phyloP scores from a whole-genome alignment of 2,329 filamentous ascomycete species.

The Aulographum hederae region DNA sequence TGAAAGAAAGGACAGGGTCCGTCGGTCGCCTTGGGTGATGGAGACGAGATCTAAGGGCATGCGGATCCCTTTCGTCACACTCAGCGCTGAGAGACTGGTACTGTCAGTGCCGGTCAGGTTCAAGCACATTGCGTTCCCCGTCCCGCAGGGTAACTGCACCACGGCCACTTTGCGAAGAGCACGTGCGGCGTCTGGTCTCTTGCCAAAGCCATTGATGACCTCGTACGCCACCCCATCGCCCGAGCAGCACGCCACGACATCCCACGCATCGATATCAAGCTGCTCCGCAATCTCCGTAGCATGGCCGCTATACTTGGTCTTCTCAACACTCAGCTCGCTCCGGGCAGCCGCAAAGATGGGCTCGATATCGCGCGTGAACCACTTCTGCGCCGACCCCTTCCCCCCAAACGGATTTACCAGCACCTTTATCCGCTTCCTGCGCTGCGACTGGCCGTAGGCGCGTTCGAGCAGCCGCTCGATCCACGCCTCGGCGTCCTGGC shows the following conservation, averaged over 20 bases:
- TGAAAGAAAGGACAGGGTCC: constrained; percentile 73
- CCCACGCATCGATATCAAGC: constrained; percentile 62
- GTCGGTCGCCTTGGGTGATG: constrained; percentile 60
- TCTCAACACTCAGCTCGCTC: constrained; percentile 56
- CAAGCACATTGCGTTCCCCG: constrained; percentile 82
- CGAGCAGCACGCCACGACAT: constrained; percentile 76
- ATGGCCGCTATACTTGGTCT: constrained; percentile 56
- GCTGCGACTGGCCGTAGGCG: constrained; percentile 51
- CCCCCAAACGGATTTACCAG: constrained; percentile 85
- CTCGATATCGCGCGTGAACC: constrained; percentile 57
- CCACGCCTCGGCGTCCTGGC: constrained; percentile 39
- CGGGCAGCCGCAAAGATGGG: constrained; percentile 70
- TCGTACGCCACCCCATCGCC: constrained; percentile 87
- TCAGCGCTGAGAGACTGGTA: constrained; percentile 58
- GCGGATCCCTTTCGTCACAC: constrained; percentile 72
- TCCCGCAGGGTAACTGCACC: constrained; percentile 77
- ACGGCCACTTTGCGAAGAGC: constrained; percentile 67
- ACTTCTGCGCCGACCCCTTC: constrained; percentile 53
- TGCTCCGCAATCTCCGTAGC: constrained; percentile 58
- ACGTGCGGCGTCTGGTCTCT: constrained; percentile 52
- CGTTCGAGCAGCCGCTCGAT: constrained; percentile 43
- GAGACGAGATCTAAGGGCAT: constrained; percentile 74
- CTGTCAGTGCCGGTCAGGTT: constrained; percentile 72
- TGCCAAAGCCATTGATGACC: constrained; percentile 81
- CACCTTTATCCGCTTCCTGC: constrained; percentile 64